A percentile compares a stretch with the other conserved stretches of the same genome.
phyloP scores from a whole-genome alignment of 768 basidiomycete species.

The Fistulinella prunicolor region DNA sequence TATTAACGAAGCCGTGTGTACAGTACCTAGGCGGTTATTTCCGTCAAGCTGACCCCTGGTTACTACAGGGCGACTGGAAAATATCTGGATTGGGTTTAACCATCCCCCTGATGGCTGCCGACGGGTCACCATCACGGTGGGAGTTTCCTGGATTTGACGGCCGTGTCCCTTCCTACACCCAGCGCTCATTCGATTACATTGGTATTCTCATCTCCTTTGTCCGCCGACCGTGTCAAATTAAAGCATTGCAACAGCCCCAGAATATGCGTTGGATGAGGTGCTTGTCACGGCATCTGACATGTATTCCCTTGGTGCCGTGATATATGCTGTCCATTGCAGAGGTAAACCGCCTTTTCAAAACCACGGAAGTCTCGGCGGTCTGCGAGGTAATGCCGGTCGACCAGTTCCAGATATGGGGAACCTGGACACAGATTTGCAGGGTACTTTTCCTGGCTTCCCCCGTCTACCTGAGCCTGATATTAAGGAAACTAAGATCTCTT shows the following conservation, averaged over 20 bases:
- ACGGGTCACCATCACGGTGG: conserved; percentile 79
- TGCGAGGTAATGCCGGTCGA: conserved; percentile 69
- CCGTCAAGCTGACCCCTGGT: not conserved
- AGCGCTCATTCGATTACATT: conserved; percentile 94
- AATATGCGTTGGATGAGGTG: conserved; percentile 89
- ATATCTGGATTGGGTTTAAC: conserved; percentile 87
- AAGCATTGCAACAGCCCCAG: conserved; percentile 63
- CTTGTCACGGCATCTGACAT: conserved; percentile 88
- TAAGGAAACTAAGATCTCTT: conserved; percentile 57
- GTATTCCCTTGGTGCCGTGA: conserved; percentile 87
- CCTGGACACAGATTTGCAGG: conserved; percentile 71
- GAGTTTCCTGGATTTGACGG: conserved; percentile 89
- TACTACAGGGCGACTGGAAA: conserved; percentile 94
- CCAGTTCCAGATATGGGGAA: conserved; percentile 59
- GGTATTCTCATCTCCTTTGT: conserved; percentile 43
- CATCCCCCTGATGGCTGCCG: conserved; percentile 64
- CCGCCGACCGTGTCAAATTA: not conserved
- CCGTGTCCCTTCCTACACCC: conserved; percentile 73
- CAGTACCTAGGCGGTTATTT: conserved; percentile 3
- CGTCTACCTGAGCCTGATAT: conserved; percentile 9
- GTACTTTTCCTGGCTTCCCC: conserved; percentile 34
- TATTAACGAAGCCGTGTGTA: conserved; percentile 80
- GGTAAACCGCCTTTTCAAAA: conserved; percentile 85
- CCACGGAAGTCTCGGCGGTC: conserved; percentile 66
- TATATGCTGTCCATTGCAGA: conserved; percentile 90